Base-by-base conservation (phyloP, 2,329 filamentous ascomycete genomes). In the Apiospora koreana region DNA sequence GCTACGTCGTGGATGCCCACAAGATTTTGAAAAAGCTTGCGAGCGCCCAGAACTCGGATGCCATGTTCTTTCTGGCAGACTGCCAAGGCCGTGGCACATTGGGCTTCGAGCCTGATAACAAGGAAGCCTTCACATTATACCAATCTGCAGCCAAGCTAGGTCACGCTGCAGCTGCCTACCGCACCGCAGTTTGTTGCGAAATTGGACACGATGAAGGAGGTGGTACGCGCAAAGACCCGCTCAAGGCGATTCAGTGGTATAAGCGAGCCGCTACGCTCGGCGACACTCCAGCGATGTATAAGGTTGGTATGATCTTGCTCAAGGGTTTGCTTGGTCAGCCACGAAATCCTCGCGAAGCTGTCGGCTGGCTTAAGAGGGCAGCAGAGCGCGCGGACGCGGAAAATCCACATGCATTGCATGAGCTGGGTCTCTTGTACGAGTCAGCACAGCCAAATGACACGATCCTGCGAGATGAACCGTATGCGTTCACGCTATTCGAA, bases 211-310 rank as follows among this genome's bases (percentile, higher is more conserved):
- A 98, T 78, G 95, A 97, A 76, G 95, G 95, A 41, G 96, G 96
- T 68, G 96, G 96, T 31, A 98, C 96, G 0, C 91, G 94, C 71
- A 93, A 92, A 76, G 96, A 99, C 77, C 94, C 94, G 0, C 83
- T 95, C 74, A 98, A 98, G 82, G 95, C 96, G 1, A 95, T 98
- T 25, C 95, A 98, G 80, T 99, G 96, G 96, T 99, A 99, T 81
- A 94, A 95, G 80, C 93, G 95, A 58, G 94, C 96, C 8, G 95
- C 96, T 14, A 92, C 92, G 16, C 86, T 98, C 2, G 95, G 96
- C 3, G 95, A 99, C 77, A 92, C 93, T 1, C 93, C 95, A 0
- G 96, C 95, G 41, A 97, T 98, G 94, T 99, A 98, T 85, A 99
- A 99, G 82, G 91, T 98, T 82, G 96, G 96, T 71, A 97, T 98